phyloP scores from a whole-genome alignment of 31 red algal genomes.

The Odonthalia washingtoniensis region DNA sequence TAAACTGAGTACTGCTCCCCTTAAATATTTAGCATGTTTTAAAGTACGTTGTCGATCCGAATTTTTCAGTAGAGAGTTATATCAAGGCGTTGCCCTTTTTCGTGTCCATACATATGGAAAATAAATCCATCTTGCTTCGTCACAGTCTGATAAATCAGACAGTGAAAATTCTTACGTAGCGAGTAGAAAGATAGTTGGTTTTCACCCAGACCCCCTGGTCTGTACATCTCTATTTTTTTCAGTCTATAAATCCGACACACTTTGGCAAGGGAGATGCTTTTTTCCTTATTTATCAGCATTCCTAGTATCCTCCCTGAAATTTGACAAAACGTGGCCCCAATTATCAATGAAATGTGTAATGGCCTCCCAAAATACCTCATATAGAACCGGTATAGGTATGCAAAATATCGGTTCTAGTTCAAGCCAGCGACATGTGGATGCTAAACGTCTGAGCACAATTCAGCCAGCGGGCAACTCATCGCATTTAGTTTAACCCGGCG shows the following conservation, averaged over 20 bases:
- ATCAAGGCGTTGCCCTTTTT: neutral
- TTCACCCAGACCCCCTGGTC: no score
- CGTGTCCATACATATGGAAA: neutral
- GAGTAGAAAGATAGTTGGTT: no score
- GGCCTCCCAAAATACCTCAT: slow-evolving; percentile 34
- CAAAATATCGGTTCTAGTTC: neutral
- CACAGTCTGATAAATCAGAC: no score
- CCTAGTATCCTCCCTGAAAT: neutral
- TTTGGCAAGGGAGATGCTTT: neutral
- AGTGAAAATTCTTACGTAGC: no score
- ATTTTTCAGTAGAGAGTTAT: neutral
- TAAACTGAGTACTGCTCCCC: no score
- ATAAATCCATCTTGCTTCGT: neutral
- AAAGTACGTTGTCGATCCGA: neutral
- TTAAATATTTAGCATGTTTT: neutral
- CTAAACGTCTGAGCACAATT: neutral
- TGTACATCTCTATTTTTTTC: no score
- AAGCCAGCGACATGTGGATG: neutral
- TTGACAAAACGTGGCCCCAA: neutral
- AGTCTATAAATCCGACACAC: slow-evolving; percentile 26
- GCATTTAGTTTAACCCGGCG: neutral
- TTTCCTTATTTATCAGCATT: neutral
- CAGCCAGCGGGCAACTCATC: neutral
- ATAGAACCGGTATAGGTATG: neutral
- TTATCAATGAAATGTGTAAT: neutral